phyloP scores from a whole-genome alignment of 768 basidiomycete genomes.

The Pisolithus sp. region DNA sequence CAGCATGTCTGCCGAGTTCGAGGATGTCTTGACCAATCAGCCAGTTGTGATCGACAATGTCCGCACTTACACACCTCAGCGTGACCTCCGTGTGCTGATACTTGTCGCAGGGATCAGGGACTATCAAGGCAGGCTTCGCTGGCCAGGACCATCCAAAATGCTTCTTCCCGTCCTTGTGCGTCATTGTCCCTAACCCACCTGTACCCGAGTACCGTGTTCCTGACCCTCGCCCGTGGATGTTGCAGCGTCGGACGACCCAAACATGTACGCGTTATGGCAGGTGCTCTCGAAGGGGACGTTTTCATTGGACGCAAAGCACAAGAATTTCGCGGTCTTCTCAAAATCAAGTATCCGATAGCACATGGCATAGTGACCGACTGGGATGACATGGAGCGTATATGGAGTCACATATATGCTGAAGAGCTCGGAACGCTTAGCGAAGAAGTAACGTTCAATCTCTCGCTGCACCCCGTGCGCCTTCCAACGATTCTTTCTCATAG shows the following conservation, averaged over 20 bases:
- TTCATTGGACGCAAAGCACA: slow-evolving; percentile 96
- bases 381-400: slow-evolving; percentile 99
- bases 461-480: background rate
- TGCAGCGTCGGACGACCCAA: slow-evolving; percentile 92
- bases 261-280: slow-evolving; percentile 96
- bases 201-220: slow-evolving; percentile 26
- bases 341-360: slow-evolving; percentile 99
- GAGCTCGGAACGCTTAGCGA: slow-evolving; percentile 93
- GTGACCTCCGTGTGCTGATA: slow-evolving; percentile 20
- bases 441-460: slow-evolving; percentile 54
- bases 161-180: slow-evolving; percentile 98
- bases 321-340: slow-evolving; percentile 90
- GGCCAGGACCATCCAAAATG: slow-evolving; percentile 99
- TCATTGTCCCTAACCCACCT: slow-evolving; percentile 23
- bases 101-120: slow-evolving; percentile 81
- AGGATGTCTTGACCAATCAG: slow-evolving; percentile 95
- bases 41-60: slow-evolving; percentile 99
- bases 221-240: slow-evolving; percentile 12
- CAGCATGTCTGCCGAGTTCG: slow-evolving; percentile 78
- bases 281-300: slow-evolving; percentile 90
- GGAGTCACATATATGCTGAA: slow-evolving; percentile 96
- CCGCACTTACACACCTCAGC: slow-evolving; percentile 24
- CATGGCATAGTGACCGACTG: slow-evolving; percentile 99
- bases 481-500: slow-evolving; percentile 35
- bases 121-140: slow-evolving; percentile 98